Conservation (phyloP, 2,329 filamentous ascomycete species). For the Coniochaeta sp. region DNA sequence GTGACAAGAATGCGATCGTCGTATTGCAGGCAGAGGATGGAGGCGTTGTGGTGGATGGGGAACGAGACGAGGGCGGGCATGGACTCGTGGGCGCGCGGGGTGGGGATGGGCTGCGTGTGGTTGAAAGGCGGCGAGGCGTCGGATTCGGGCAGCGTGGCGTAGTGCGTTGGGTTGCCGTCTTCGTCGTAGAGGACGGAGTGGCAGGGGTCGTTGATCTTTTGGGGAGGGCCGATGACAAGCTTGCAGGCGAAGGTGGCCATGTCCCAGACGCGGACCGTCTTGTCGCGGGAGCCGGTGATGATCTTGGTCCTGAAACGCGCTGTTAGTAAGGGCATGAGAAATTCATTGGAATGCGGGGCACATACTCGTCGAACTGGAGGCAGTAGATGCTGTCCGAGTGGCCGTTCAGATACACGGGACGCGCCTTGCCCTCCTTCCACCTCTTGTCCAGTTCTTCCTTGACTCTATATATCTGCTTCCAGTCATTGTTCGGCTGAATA, state of each 20-base stretch:
- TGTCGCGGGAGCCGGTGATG: conserved; percentile 91
- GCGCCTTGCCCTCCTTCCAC: conserved; percentile 74
- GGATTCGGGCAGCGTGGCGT: conserved; percentile 46
- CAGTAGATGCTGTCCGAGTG: conserved; percentile 97
- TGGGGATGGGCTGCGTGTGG: conserved; percentile 12
- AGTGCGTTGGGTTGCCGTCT: conserved; percentile 45
- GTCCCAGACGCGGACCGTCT: conserved; percentile 94
- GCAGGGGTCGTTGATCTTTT: conserved; percentile 47
- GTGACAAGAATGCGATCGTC: conserved; percentile 91
- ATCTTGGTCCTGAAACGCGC: conserved; percentile 67
- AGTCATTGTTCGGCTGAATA: conserved; percentile 60
- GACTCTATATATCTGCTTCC: conserved; percentile 78
- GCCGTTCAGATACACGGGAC: conserved; percentile 82
- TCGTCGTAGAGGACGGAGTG: conserved; percentile 40
- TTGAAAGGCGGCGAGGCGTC: conserved; percentile 17
- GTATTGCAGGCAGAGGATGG: conserved; percentile 91
- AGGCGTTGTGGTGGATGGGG: conserved; percentile 72
- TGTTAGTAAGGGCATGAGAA: conserved; percentile 2
- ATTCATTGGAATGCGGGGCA: conserved; percentile 9
- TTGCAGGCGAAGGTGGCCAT: conserved; percentile 80
- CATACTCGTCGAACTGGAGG: conserved; percentile 92
- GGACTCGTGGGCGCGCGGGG: conserved; percentile 32
- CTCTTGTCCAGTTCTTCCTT: conserved; percentile 68
- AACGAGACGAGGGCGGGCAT: conserved; percentile 51
- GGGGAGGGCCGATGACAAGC: conserved; percentile 76